A percentile compares a stretch with the other conserved stretches of the same genome.
These are phyloP conservation scores for Falciphora oryzae DNA, from an alignment of 2,329 filamentous ascomycete species.

Conservation along the genomic window DNA sequence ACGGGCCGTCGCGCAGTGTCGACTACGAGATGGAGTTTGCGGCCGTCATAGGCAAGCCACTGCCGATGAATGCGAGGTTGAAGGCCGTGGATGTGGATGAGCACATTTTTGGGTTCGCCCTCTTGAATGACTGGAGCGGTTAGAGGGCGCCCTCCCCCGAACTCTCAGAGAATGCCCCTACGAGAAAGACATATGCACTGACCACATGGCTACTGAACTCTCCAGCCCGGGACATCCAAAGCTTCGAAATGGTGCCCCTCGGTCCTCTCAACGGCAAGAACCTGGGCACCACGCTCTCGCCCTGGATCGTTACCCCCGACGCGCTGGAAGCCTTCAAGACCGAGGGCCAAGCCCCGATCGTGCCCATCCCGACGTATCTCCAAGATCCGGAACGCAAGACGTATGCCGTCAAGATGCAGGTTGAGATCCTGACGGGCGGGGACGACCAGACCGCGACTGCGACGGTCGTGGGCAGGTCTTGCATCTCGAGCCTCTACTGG, in stretches of 20 bases:
- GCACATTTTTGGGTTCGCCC: slow-evolving; percentile 57
- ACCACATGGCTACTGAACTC: no score
- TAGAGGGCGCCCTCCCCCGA: no score
- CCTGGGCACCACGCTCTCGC: slow-evolving; percentile 53
- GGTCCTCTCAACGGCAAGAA: slow-evolving; percentile 58
- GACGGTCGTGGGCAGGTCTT: slow-evolving; percentile 21
- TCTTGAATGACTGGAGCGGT: slow-evolving; percentile 54
- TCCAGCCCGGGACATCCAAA: slow-evolving; percentile 55
- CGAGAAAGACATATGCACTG: no score
- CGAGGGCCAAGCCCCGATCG: slow-evolving; percentile 19
- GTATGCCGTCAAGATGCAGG: slow-evolving; percentile 27
- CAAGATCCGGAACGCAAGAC: slow-evolving; percentile 27
- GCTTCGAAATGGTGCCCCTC: slow-evolving; percentile 53
- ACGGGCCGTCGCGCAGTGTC: no score
- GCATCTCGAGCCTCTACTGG: slow-evolving; percentile 17
- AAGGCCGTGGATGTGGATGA: slow-evolving; percentile 43
- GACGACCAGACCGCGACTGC: slow-evolving; percentile 17
- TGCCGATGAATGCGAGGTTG: slow-evolving; percentile 29
- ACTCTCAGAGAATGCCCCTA: no score
- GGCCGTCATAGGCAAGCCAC: slow-evolving; percentile 36
- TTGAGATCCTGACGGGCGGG: slow-evolving; percentile 22
- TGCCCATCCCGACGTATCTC: slow-evolving; percentile 26
- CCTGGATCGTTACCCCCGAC: slow-evolving; percentile 56
- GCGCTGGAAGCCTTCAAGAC: slow-evolving; percentile 55
- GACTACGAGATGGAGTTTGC: slow-evolving; percentile 40